Evolutionary conservation across 73 alveolate species (phyloP).

Genomic region (Tetrahymena elliotti): DNA sequence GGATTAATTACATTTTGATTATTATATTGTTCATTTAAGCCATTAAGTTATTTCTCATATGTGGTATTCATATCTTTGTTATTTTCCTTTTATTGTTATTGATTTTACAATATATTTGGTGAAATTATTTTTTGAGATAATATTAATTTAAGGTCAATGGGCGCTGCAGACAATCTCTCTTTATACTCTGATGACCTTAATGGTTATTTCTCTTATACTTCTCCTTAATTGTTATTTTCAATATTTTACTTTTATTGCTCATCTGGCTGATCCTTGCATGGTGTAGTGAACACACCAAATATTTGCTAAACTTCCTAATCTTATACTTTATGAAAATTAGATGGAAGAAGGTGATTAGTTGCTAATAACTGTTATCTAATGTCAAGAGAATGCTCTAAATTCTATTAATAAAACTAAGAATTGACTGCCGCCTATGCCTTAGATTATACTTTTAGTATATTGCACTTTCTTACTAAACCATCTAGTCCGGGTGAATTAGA

Average conservation of each 20-base stretch:
- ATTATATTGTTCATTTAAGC: neutral
- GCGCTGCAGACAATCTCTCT: neutral
- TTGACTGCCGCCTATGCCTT: neutral
- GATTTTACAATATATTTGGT: neutral
- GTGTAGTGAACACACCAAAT: neutral
- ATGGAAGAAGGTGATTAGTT: neutral
- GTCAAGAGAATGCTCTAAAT: neutral
- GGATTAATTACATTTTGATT: neutral
- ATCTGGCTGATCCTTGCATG: neutral
- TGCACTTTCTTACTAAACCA: neutral
- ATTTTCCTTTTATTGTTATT: neutral
- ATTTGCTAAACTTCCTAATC: neutral
- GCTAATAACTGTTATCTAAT: neutral
- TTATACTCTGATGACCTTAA: neutral
- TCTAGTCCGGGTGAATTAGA: neutral
- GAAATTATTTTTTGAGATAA: neutral
- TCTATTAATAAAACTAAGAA: neutral
- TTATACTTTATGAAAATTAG: neutral
- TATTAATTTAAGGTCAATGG: neutral
- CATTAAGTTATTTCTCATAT: neutral
- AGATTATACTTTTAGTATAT: neutral
- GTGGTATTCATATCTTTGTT: neutral
- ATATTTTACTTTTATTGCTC: neutral
- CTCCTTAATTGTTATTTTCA: neutral
- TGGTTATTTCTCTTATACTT: neutral